These are phyloP conservation scores for Boletus insuetus DNA, from an alignment of 768 basidiomycete species.

Conservation along the genomic window DNA sequence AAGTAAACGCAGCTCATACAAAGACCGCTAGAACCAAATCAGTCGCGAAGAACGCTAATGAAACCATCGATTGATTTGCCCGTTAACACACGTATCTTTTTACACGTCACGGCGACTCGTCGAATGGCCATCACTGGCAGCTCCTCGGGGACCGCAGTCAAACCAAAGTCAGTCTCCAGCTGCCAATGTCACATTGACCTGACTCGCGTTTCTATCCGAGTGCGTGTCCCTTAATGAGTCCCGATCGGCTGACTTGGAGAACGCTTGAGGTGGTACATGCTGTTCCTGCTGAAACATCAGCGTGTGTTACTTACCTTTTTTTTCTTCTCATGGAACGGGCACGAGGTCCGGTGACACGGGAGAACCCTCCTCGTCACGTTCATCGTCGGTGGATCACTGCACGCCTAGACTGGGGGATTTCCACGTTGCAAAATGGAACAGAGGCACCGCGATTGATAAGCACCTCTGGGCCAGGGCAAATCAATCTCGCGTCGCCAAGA, in stretches of 20 bases:
- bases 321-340: conserved; percentile 15
- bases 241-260: conserved; percentile 14
- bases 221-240: conserved; percentile 5
- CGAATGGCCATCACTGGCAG: conserved; percentile 41
- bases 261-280: not conserved
- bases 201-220: conserved; percentile 9
- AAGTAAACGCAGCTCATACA: conserved; percentile 21
- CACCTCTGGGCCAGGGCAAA: not conserved
- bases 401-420: not conserved
- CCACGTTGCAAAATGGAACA: not conserved
- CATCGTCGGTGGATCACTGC: not conserved
- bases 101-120: conserved; percentile 41
- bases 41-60: conserved; percentile 8
- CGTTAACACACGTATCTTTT: conserved; percentile 31
- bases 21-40: conserved; percentile 7
- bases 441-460: too few species aligned
- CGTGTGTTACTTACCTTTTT: conserved; percentile 7
- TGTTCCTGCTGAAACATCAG: conserved; percentile 14
- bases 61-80: conserved; percentile 23
- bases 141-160: conserved; percentile 28
- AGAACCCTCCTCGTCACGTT: not conserved
- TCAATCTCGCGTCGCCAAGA: conserved; percentile 6
- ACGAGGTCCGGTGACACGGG: conserved; percentile 3
- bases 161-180: conserved; percentile 30
- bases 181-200: conserved; percentile 36